Evolutionary conservation across 148 eudicot species (phyloP).

Genomic region (Silene conica): DNA sequence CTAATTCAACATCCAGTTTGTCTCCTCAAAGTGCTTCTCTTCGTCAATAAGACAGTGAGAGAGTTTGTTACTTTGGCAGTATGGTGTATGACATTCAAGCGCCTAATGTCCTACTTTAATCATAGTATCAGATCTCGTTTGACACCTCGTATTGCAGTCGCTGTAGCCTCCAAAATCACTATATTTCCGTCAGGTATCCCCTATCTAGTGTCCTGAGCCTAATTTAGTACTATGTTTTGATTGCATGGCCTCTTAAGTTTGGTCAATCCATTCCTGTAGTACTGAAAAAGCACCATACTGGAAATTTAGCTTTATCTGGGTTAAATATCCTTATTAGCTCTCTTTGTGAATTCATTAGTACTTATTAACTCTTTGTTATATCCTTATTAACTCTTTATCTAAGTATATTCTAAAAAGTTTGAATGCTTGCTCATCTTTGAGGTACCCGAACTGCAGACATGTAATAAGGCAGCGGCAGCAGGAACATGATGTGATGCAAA

Average conservation of each 20-base stretch:
- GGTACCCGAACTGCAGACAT: conserved; percentile 22
- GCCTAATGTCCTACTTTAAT: background rate
- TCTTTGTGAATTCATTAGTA: background rate
- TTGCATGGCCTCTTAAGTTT: background rate
- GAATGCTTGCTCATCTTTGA: background rate
- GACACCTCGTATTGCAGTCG: too few species aligned
- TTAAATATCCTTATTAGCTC: background rate
- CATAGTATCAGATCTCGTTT: background rate
- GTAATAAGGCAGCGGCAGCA: conserved; percentile 16
- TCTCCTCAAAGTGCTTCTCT: background rate
- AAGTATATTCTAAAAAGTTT: too few species aligned
- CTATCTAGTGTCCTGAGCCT: too few species aligned
- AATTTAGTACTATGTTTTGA: too few species aligned
- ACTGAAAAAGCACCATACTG: background rate
- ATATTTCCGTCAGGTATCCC: too few species aligned
- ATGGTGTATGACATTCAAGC: background rate
- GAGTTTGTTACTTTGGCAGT: background rate
- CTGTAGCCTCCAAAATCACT: too few species aligned
- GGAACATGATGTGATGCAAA: conserved; percentile 7
- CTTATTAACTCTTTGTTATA: too few species aligned
- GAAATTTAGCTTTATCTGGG: background rate
- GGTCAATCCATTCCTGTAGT: too few species aligned
- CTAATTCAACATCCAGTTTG: background rate
- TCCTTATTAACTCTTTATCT: too few species aligned
- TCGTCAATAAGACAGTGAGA: background rate